Percentiles rank a stretch among this genome's conserved stretches.
Conservation (phyloP, 163 green algal genomes). For the Scenedesmus sp. region DNA sequence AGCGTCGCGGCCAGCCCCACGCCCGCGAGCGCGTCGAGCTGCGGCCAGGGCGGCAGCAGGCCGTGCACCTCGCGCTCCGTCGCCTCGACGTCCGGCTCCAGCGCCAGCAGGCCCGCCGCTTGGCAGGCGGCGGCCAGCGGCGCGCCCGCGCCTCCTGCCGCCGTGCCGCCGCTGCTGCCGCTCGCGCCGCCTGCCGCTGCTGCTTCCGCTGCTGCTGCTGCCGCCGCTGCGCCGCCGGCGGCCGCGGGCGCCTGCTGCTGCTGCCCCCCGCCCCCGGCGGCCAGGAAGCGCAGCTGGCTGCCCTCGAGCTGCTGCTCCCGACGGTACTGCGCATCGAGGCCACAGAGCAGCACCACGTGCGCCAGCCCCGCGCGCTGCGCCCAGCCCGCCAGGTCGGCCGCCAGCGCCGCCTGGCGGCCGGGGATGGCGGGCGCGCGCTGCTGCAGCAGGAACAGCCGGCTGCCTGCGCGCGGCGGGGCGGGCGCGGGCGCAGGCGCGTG, state of each 20-base stretch:
- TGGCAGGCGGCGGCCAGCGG: not conserved
- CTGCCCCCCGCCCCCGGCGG: conserved; percentile 2
- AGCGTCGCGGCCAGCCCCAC: conserved; percentile 21
- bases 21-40: conserved; percentile 32
- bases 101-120: conserved; percentile 13
- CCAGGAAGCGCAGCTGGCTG: conserved; percentile 36
- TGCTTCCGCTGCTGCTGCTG: conserved; percentile 5
- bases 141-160: not conserved
- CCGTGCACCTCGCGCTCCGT: conserved; percentile 49
- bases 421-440: conserved; percentile 69
- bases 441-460: conserved; percentile 68
- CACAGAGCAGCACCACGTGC: conserved; percentile 68
- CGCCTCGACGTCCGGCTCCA: conserved; percentile 47
- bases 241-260: conserved; percentile 13
- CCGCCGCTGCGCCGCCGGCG: not conserved
- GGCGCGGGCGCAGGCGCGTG: too few relatives aligned
- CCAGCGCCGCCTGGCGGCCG: conserved; percentile 66
- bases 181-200: conserved; percentile 8
- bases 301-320: conserved; percentile 64
- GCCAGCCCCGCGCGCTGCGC: conserved; percentile 5
- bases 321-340: conserved; percentile 64
- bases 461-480: not conserved
- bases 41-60: conserved; percentile 56
- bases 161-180: not conserved
- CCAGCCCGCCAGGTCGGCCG: conserved; percentile 60